Evolutionary conservation across 768 basidiomycete genomes (phyloP).

Genomic region (Amanita rimosa): DNA sequence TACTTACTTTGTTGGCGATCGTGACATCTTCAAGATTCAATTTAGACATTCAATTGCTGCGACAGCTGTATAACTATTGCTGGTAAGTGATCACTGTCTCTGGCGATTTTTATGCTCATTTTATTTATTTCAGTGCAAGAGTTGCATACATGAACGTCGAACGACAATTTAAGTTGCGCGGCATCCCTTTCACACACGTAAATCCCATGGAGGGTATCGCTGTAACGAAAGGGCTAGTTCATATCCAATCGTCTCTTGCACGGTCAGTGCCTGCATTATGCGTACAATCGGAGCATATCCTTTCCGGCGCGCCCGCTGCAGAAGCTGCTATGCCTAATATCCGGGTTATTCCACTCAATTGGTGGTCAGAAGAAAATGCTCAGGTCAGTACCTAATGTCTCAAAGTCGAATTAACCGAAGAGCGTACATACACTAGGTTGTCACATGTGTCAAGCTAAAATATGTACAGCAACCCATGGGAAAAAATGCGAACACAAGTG

Average conservation of each 20-base stretch:
- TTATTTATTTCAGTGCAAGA: slow-evolving; percentile 47
- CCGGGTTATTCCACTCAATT: slow-evolving; percentile 77
- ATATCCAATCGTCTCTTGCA: slow-evolving; percentile 62
- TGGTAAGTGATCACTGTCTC: slow-evolving; percentile 22
- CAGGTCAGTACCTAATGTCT: slow-evolving; percentile 23
- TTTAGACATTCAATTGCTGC: slow-evolving; percentile 59
- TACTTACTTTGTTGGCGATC: not conserved
- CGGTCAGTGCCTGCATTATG: slow-evolving; percentile 76
- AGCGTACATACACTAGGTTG: slow-evolving; percentile 34
- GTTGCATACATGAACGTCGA: slow-evolving; percentile 88
- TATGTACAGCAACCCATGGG: slow-evolving; percentile 83
- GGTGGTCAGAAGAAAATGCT: slow-evolving; percentile 81
- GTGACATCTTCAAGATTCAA: slow-evolving; percentile 35
- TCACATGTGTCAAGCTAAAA: slow-evolving; percentile 85
- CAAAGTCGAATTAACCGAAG: slow-evolving; percentile 1
- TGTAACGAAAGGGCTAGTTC: slow-evolving; percentile 33
- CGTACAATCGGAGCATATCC: slow-evolving; percentile 71
- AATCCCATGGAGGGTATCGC: slow-evolving; percentile 38
- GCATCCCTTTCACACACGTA: slow-evolving; percentile 70
- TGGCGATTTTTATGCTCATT: not conserved
- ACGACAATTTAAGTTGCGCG: slow-evolving; percentile 71
- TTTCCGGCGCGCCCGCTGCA: slow-evolving; percentile 75
- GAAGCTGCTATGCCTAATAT: slow-evolving; percentile 93
- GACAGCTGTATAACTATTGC: slow-evolving; percentile 80
- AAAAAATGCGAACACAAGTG: slow-evolving; percentile 47